phyloP scores from a whole-genome alignment of 257 asterid genomes.

The Eustoma russellianum region DNA sequence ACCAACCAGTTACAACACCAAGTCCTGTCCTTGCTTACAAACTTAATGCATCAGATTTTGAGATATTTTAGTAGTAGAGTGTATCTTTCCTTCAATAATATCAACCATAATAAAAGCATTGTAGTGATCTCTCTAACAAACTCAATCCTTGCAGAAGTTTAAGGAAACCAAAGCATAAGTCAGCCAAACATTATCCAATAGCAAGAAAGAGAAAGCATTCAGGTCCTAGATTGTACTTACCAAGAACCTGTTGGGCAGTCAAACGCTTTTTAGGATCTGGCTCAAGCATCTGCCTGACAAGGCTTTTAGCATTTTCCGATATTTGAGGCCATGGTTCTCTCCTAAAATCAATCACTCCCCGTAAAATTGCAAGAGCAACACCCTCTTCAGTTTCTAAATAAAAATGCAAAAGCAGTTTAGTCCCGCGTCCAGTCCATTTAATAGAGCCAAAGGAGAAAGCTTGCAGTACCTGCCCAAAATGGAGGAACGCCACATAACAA shows the following conservation, averaged over 20 bases:
- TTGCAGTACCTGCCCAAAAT: conserved; percentile 80
- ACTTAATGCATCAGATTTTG: no score
- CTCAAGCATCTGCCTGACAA: conserved; percentile 81
- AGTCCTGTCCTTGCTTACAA: no score
- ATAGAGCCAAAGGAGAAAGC: not conserved
- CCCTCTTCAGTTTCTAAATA: conserved; percentile 82
- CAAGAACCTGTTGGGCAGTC: conserved; percentile 92
- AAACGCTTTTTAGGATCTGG: conserved; percentile 73
- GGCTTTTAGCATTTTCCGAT: conserved; percentile 75
- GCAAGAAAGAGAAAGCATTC: not conserved
- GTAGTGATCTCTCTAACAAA: no score
- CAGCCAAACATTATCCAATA: not conserved
- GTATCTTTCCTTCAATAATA: no score
- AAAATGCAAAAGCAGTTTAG: conserved; percentile 8
- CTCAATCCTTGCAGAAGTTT: no score
- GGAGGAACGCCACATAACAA: conserved; percentile 96
- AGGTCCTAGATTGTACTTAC: conserved; percentile 30
- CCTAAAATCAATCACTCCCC: conserved; percentile 77
- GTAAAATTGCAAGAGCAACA: conserved; percentile 78
- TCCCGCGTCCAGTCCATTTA: not conserved
- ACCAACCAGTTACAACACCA: no score
- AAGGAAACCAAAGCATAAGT: no score
- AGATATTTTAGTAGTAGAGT: no score
- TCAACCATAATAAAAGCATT: no score
- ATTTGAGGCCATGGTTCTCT: conserved; percentile 97